Conservation (phyloP, 2,329 filamentous ascomycete species). For the Clarireedia sp. region DNA sequence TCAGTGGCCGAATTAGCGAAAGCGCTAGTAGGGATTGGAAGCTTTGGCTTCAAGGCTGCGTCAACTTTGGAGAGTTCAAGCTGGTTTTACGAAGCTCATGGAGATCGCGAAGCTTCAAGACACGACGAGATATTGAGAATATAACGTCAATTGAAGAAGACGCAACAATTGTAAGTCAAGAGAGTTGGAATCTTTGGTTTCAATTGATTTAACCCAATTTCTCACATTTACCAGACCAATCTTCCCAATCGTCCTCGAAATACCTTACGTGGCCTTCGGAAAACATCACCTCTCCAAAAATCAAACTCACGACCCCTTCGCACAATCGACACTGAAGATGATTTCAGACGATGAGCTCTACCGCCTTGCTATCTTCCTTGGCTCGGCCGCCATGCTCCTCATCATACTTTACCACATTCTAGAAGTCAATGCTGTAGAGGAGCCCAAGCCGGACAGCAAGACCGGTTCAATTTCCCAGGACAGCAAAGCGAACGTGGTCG, state of each 20-base stretch:
- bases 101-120: constrained; percentile 9
- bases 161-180: background rate
- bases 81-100: constrained; percentile 23
- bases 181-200: background rate
- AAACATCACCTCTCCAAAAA: background rate
- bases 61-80: constrained; percentile 21
- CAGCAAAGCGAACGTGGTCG: constrained; percentile 16
- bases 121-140: background rate
- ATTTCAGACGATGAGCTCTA: constrained; percentile 92
- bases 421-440: constrained; percentile 76
- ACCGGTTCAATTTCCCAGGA: constrained; percentile 11
- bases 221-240: constrained; percentile 13
- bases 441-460: constrained; percentile 24
- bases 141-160: constrained; percentile 11
- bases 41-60: constrained; percentile 5
- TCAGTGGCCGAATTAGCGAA: constrained; percentile 24
- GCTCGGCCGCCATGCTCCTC: constrained; percentile 79
- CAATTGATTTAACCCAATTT: background rate
- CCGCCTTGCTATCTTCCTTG: constrained; percentile 85
- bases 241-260: background rate
- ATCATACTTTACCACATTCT: constrained; percentile 96
- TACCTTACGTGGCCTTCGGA: constrained; percentile 15
- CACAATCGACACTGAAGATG: constrained; percentile 50
- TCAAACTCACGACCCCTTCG: background rate
- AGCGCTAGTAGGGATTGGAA: constrained; percentile 10